Percentiles rank a stretch among this genome's conserved stretches.
Evolutionary conservation across 805 yeast species (phyloP).

Genomic region (Suhomyces canberraensis): DNA sequence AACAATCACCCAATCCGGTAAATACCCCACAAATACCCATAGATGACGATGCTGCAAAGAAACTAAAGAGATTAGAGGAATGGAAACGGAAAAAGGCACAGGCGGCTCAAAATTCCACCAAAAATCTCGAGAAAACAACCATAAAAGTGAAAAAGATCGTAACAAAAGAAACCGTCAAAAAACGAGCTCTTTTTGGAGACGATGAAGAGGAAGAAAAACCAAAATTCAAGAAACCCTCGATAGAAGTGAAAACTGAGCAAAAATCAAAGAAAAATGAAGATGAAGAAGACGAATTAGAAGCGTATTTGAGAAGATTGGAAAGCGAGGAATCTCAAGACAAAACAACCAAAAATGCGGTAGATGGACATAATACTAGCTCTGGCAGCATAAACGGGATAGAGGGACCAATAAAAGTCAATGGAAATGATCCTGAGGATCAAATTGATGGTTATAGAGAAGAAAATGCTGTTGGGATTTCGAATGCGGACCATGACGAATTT

Average conservation of each 20-base stretch:
- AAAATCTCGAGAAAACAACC: neutral
- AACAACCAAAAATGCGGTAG: neutral
- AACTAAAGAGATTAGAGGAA: slow-evolving; percentile 44
- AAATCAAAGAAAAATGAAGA: slow-evolving; percentile 8
- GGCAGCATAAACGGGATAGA: neutral
- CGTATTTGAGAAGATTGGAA: slow-evolving; percentile 8
- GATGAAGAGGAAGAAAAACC: slow-evolving; percentile 15
- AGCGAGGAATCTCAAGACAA: neutral
- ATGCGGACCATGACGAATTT: slow-evolving; percentile 17
- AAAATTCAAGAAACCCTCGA: slow-evolving; percentile 20
- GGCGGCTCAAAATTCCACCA: neutral
- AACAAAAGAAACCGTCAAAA: neutral
- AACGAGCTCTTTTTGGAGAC: slow-evolving; percentile 17
- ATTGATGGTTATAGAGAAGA: slow-evolving; percentile 10
- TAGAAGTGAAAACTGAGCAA: slow-evolving; percentile 8
- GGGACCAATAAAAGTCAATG: neutral
- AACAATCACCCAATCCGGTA: slow-evolving; percentile 7
- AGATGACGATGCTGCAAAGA: slow-evolving; percentile 20
- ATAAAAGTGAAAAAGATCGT: neutral
- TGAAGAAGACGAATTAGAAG: slow-evolving; percentile 23
- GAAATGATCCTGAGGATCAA: slow-evolving; percentile 1
- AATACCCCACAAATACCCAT: neutral
- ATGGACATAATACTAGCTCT: too few species aligned
- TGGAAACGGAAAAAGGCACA: slow-evolving; percentile 46
- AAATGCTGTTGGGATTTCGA: slow-evolving; percentile 13